Evolutionary conservation across 163 green algal genomes (phyloP), one percentile per base, ranked within the genome.

Genomic region (Trebouxiophyceae sp.): DNA sequence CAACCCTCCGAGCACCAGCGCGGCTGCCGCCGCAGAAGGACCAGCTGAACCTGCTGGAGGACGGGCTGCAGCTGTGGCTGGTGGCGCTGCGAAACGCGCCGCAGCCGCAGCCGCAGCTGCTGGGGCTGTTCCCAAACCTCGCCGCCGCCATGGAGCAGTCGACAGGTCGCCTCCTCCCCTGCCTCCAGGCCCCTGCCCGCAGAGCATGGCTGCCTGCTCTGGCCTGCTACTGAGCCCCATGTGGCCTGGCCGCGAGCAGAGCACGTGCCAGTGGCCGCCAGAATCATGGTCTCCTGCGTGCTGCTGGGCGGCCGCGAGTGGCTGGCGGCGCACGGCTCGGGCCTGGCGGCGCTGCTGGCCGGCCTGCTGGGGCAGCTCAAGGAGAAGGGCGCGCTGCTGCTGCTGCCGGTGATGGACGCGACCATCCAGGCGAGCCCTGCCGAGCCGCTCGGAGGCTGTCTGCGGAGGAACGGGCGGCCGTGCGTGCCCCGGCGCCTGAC

Each of bases 21-120:
- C n/a, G n/a, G n/a, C n/a, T n/a, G 56, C 29, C 28, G 2, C 1
- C 57, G 45, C 67, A 89, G 70, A 76, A 81, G 0, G 85, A 93
- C 29, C 78, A 92, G 68, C 71, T 86, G 16, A 90, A 86, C 33
- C 76, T 97, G 63, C 62, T 96, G 45, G 91, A 97, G 69, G 91
- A 97, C 68, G 89, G 77, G 0, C 73, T 97, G 58, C 77, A 83
- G 57, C 74, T 95, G 33, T 93, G 85, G 86, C 80, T 95, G 57
- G 80, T 92, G 39, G 78, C 81, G 16, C 80, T 97, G 60, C 76
- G 85, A 12, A 87, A 95, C 63, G 86, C 87, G 1, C 82, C 83
- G 7, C 33, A 28, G 3, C 65, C 71, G 0, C 26, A 77, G 26
- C 29, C 56, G 6, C 46, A 46, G 27, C 66, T 95, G 33, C 47